Evolutionary conservation across 1,284 basidiomycete species (phyloP), one percentile per base, ranked within the genome.

Genomic region (Neonothopanus nambi): DNA sequence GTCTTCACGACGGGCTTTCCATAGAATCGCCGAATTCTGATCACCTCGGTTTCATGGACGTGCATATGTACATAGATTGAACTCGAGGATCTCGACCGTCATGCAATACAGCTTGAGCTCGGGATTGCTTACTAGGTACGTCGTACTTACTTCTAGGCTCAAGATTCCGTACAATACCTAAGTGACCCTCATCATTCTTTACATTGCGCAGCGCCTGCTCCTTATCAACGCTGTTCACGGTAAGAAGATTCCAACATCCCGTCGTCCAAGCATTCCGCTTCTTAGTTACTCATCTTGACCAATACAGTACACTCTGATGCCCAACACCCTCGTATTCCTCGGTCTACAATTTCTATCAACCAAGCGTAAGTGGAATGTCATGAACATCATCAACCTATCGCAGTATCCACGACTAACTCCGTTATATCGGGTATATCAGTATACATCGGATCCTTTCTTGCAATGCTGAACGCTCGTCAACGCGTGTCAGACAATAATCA

Each of bases 391-490:
- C 6, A 42, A 15, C 12, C 5, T 37, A 5, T 20, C 18, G 17
- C 18, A n/a, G n/a, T 36, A 11, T 24, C 30, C n/a, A 30, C n/a
- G 45, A 18, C 48, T 52, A 12, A 38, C 26, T 40, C 35, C 13
- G 36, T 13, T 17, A 6, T 21, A 15, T 38, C 26, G 13, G 41
- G 3, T 11, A 3, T 2, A 33, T 39, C 52, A 77, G 80, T 82
- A 20, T 81, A 82, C 57, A 67, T 76, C 26, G 78, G 75, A 35
- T 80, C 80, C 0, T 83, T 81, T 66, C 65, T 82, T 11, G 74
- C 78, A 1, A 76, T 78, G 73, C 66, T 77, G 37, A 77, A 76
- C 57, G 69, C 75, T 8, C 69, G 75, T 1, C 64, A 72, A 54
- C 63, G 21, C 28, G 17, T 68, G 4, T 57, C 39, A 39, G 33